Evolutionary conservation across 129 eudicot genomes (phyloP).

Genomic region (Flaveria trinervia): DNA sequence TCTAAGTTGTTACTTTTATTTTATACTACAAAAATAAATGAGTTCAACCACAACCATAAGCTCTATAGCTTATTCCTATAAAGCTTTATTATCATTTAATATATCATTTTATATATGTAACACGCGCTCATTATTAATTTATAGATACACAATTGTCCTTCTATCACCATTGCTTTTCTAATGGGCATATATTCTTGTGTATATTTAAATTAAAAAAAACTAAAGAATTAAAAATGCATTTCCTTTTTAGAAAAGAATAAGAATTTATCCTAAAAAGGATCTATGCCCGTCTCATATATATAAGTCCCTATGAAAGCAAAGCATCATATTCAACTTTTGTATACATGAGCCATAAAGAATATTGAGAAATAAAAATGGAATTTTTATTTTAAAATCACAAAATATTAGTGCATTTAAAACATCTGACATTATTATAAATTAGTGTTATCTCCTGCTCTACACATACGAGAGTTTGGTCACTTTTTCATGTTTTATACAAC

Average conservation of each 20-base stretch:
- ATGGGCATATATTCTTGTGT: slow-evolving; percentile 36
- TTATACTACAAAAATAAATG: background rate
- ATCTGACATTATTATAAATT: background rate
- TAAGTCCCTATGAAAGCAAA: slow-evolving; percentile 16
- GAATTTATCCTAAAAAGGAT: slow-evolving; percentile 15
- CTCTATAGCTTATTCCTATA: background rate
- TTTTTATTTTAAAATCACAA: background rate
- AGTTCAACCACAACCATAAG: background rate
- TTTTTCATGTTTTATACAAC: no score
- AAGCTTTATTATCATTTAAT: background rate
- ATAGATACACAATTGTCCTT: background rate
- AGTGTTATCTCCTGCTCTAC: no score
- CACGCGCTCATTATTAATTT: background rate
- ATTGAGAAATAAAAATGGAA: background rate
- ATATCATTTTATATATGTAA: background rate
- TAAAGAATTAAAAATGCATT: slow-evolving; percentile 17
- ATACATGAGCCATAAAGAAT: background rate
- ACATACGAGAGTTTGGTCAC: no score
- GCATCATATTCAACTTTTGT: slow-evolving; percentile 22
- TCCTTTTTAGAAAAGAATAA: slow-evolving; percentile 27
- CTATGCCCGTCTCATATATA: slow-evolving; percentile 17
- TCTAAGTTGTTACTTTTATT: no score
- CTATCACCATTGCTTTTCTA: slow-evolving; percentile 34
- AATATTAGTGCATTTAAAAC: background rate
- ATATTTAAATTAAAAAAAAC: background rate